Percentiles rank a stretch among this genome's conserved stretches.
Conservation (phyloP, 1,139 yeast genomes). For the Suzukiozyma palmioleophila region DNA sequence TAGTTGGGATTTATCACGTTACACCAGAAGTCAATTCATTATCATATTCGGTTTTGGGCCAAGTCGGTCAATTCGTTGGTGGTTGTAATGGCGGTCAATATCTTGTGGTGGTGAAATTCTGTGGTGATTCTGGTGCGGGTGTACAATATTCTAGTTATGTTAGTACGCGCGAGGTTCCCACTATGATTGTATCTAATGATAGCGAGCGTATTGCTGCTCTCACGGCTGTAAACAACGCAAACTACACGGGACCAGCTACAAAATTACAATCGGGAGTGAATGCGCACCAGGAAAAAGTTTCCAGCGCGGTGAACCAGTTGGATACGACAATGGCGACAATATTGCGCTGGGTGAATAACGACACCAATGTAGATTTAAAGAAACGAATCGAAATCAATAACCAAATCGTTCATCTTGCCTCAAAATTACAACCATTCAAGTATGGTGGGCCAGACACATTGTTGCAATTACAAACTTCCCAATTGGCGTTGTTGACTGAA, state of each 20-base stretch:
- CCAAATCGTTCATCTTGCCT: slow-evolving; percentile 22
- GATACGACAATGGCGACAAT: slow-evolving; percentile 17
- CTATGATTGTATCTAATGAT: slow-evolving; percentile 12
- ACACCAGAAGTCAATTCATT: slow-evolving; percentile 7
- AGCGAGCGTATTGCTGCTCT: slow-evolving; percentile 24
- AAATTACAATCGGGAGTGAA: slow-evolving; percentile 7
- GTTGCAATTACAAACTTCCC: slow-evolving; percentile 18
- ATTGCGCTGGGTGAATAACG: slow-evolving; percentile 13
- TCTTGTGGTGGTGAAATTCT: slow-evolving; percentile 7
- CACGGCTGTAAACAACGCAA: slow-evolving; percentile 22
- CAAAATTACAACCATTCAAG: slow-evolving; percentile 16
- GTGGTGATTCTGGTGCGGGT: slow-evolving; percentile 5
- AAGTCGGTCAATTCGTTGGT: slow-evolving; percentile 7
- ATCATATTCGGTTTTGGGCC: slow-evolving; percentile 9
- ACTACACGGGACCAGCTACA: slow-evolving; percentile 13
- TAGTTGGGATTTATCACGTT: slow-evolving; percentile 29
- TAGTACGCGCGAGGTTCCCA: neutral
- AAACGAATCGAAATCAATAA: slow-evolving; percentile 18
- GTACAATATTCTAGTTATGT: neutral
- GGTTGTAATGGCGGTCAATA: neutral
- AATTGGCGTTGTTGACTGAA: slow-evolving; percentile 27
- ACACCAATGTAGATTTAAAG: slow-evolving; percentile 8
- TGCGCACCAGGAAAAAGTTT: slow-evolving; percentile 14
- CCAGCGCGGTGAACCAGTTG: slow-evolving; percentile 19
- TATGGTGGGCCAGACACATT: slow-evolving; percentile 1